Percentiles rank a stretch among this genome's conserved stretches.
phyloP scores from a whole-genome alignment of 2,329 filamentous ascomycete species.

The Helotiales sp. region DNA sequence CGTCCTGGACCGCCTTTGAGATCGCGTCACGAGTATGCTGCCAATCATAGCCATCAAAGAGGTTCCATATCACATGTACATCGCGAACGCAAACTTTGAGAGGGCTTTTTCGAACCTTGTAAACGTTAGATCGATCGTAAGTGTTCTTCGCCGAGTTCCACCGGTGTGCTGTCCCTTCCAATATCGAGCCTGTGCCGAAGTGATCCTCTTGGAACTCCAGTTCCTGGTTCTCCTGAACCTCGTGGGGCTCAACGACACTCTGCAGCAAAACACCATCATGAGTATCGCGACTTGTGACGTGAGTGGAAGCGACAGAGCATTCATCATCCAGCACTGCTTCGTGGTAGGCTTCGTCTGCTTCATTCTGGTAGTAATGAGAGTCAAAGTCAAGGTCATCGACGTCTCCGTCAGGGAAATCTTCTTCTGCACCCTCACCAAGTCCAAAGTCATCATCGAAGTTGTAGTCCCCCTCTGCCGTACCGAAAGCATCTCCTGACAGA shows the following conservation, averaged over 20 bases:
- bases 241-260: conserved; percentile 46
- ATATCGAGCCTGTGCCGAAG: conserved; percentile 67
- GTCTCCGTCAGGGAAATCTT: conserved; percentile 49
- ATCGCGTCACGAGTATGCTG: conserved; percentile 84
- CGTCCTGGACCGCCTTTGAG: conserved; percentile 83
- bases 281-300: conserved; percentile 46
- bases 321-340: conserved; percentile 46
- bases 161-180: conserved; percentile 71
- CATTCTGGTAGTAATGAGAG: conserved; percentile 55
- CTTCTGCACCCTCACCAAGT: conserved; percentile 52
- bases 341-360: conserved; percentile 35
- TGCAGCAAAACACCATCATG: conserved; percentile 53
- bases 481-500: conserved; percentile 85
- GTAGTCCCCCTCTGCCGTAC: conserved; percentile 63
- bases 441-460: conserved; percentile 69
- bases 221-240: conserved; percentile 54
- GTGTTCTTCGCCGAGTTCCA: conserved; percentile 81
- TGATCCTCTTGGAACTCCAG: conserved; percentile 79
- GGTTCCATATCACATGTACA: conserved; percentile 94
- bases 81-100: conserved; percentile 80
- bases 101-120: conserved; percentile 68
- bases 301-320: conserved; percentile 35
- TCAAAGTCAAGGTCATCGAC: conserved; percentile 48
- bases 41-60: conserved; percentile 99
- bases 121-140: conserved; percentile 69